Percentiles rank a stretch among this genome's conserved stretches.
phyloP scores from a whole-genome alignment of 495 filamentous ascomycete species.

The Evernia prunastri region DNA sequence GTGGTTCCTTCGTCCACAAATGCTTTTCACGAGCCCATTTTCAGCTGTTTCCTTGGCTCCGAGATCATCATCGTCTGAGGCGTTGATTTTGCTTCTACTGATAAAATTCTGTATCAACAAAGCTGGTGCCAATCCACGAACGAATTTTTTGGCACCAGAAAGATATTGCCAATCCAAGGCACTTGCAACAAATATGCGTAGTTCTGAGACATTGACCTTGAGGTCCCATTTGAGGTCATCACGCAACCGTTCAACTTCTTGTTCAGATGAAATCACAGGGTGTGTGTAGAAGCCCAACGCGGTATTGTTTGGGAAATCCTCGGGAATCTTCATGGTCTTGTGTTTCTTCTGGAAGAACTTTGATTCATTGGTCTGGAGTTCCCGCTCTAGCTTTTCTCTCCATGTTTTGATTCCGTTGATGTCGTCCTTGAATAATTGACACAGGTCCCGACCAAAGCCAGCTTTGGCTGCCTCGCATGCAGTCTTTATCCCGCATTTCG shows the following conservation, averaged over 20 bases:
- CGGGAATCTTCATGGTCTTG: conserved; percentile 65
- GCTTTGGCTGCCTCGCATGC: conserved; percentile 87
- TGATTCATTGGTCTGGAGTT: conserved; percentile 78
- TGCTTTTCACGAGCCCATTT: conserved; percentile 45
- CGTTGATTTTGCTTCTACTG: conserved; percentile 13
- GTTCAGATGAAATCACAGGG: conserved; percentile 64
- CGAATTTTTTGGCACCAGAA: conserved; percentile 76
- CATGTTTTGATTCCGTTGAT: conserved; percentile 52
- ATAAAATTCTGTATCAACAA: conserved; percentile 61
- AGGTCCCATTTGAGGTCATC: conserved; percentile 52
- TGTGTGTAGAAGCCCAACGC: conserved; percentile 81
- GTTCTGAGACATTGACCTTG: conserved; percentile 56
- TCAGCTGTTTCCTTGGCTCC: conserved; percentile 40
- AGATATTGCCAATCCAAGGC: conserved; percentile 80
- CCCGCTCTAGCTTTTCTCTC: conserved; percentile 66
- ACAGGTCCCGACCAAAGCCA: conserved; percentile 76
- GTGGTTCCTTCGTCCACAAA: conserved; percentile 63
- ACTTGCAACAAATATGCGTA: conserved; percentile 67
- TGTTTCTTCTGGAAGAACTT: conserved; percentile 73
- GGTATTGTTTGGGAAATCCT: conserved; percentile 69
- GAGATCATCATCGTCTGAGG: conserved; percentile 36
- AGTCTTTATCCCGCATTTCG: conserved; percentile 76
- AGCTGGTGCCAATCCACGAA: conserved; percentile 72
- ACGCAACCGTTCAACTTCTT: conserved; percentile 53
- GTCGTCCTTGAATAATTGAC: conserved; percentile 41